Evolutionary conservation across 1,284 basidiomycete genomes (phyloP), one percentile per base, ranked within the genome.

Genomic region (Microbotryum silenes-acaulis): DNA sequence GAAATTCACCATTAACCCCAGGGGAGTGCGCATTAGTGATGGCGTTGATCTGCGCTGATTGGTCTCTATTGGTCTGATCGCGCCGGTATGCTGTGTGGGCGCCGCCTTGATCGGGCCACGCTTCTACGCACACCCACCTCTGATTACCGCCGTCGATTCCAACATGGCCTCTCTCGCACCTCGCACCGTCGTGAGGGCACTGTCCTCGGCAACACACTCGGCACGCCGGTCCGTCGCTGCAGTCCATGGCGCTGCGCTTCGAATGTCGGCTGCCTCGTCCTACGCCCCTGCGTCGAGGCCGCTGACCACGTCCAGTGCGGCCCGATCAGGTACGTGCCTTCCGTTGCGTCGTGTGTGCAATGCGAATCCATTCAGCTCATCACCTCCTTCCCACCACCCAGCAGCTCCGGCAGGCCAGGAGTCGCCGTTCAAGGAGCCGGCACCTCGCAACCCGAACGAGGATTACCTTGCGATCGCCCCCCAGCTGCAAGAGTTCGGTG

Each of bases 401-500:
- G 49, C 62, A 49, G 64, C 51, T 6, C 66, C 61, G 18, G 56
- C 64, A 3, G 66, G 66, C 55, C 63, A 68, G 54, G 55, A 57
- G 48, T 54, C 88, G 16, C 91, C 91, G 1, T 96, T 93, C 79
- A 79, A 80, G 52, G 91, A 96, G 75, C 83, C 85, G 37, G 89
- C 88, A 2, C 91, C 91, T 16, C 83, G 88, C 53, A 92, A 96
- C 78, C 88, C 86, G 10, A 81, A 88, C 25, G 77, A 86, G 45
- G 81, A 82, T 73, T 84, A 86, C 72, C 83, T 83, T 9, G 80
- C 83, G 70, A 81, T 86, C 53, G 84, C 87, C 27, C 83, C 87
- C 72, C 80, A 83, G 42, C 79, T 94, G 51, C 91, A 96, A 77
- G 84, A 84, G 53, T 96, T 90, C 73, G 91, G 90, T 71, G 88